Percentiles rank a stretch among this genome's conserved stretches.
Conservation (phyloP, 2,329 filamentous ascomycete species). For the Penicillium sp. region DNA sequence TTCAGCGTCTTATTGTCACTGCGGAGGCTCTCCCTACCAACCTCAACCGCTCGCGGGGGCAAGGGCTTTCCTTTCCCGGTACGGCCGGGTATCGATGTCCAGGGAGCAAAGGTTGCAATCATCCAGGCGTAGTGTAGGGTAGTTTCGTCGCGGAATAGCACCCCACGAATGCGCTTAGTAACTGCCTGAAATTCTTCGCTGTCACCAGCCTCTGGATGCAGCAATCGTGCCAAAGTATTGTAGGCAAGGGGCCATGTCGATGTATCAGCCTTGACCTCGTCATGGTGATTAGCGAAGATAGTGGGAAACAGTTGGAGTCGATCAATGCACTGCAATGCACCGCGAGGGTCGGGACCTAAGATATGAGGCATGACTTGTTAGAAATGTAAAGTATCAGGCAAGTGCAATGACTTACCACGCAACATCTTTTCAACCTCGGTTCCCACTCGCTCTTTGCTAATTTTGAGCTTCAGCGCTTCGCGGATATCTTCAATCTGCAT, state of each 20-base stretch:
- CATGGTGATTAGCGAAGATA: constrained; percentile 43
- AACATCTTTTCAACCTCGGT: constrained; percentile 91
- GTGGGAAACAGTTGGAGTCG: constrained; percentile 38
- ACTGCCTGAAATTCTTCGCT: constrained; percentile 47
- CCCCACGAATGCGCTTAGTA: constrained; percentile 34
- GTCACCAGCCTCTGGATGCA: constrained; percentile 34
- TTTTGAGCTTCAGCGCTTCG: constrained; percentile 76
- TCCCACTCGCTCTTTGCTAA: constrained; percentile 85
- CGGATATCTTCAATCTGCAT: constrained; percentile 82
- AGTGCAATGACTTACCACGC: constrained; percentile 51
- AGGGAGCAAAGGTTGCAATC: constrained; percentile 71
- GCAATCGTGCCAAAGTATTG: constrained; percentile 57
- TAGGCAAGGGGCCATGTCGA: constrained; percentile 64
- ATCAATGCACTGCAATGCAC: constrained; percentile 40
- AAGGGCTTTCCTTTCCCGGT: constrained; percentile 45
- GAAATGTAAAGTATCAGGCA: neutral
- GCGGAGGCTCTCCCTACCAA: constrained; percentile 74
- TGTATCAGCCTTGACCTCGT: constrained; percentile 56
- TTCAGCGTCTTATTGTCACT: constrained; percentile 72
- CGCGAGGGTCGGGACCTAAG: constrained; percentile 38
- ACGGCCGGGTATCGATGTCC: constrained; percentile 53
- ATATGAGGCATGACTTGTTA: neutral
- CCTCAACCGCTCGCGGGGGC: constrained; percentile 59
- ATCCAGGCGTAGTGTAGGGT: constrained; percentile 74
- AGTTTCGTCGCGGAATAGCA: constrained; percentile 61